Evolutionary conservation across 768 basidiomycete genomes (phyloP), one percentile per base, ranked within the genome.

Genomic region (Phaffia tasmanica): DNA sequence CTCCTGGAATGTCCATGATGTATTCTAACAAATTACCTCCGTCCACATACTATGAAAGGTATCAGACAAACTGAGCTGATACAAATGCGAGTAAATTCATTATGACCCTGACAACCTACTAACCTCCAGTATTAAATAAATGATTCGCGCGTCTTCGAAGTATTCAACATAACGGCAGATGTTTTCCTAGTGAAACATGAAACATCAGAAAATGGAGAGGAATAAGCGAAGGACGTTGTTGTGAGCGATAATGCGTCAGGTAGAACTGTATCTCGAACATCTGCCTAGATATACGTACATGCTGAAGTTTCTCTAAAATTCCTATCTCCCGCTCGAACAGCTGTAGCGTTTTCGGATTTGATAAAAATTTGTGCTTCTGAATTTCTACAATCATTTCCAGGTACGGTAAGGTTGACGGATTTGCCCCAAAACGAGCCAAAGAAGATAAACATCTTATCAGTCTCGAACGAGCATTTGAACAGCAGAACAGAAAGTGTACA

Each of bases 11-110:
- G 14, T 77, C 73, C 60, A 89, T 74, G 69, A 74, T 90, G 71
- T 83, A 84, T 67, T 90, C 88, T 23, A 93, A 79, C 16, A 98
- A 79, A 74, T 95, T 92, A 0, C 91, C 93, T 15, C 94, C 94
- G 30, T 86, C 83, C 15, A 95, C 81, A 68, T 84, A 83, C 74
- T 95, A 91, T 65, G 93, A 78, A 1, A 93, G 88, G 35, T 93
- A 70, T 63, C 67, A 71, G 56, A 8, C 15, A 16, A 25, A 1
- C 7, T 8, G 29, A 25, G 35, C 46, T 5, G 29, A 35, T 42
- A 25, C 6, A 6, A 48, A 15, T 16, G 7, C 23, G 15, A 30
- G 61, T n/a, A 7, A 21, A 29, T 29, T 15, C 16, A 25, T 5
- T 21, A 19, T 15, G 7, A 14, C 23, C 23, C 8, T n/a, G 54